Evolutionary conservation across 805 yeast species (phyloP).

Genomic region (Schwanniomyces sp.): DNA sequence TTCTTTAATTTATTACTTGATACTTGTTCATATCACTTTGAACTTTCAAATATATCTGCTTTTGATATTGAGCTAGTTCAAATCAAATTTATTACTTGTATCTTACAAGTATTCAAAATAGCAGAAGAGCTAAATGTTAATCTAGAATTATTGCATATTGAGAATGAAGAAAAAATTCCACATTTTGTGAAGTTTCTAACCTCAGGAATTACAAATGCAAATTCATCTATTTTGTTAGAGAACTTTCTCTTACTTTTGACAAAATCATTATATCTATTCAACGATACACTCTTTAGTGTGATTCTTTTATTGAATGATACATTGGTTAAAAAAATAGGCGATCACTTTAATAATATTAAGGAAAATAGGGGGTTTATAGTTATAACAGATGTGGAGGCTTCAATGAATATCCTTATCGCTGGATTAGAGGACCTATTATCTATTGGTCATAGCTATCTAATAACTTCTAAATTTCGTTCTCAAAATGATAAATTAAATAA

Average conservation of each 20-base stretch:
- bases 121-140: conserved; percentile 28
- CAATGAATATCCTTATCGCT: conserved; percentile 46
- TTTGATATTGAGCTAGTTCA: conserved; percentile 28
- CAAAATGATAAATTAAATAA: conserved; percentile 12
- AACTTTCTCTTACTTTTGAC: conserved; percentile 53
- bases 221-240: conserved; percentile 42
- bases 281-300: conserved; percentile 54
- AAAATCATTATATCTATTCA: conserved; percentile 50
- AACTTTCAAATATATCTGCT: conserved; percentile 6
- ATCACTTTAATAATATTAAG: conserved; percentile 27
- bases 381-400: conserved; percentile 36
- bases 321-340: conserved; percentile 39
- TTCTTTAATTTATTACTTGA: conserved; percentile 44
- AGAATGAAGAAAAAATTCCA: conserved; percentile 29
- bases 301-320: conserved; percentile 55
- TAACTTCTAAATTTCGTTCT: conserved; percentile 29
- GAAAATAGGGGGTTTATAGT: conserved; percentile 9
- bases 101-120: conserved; percentile 26
- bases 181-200: conserved; percentile 45
- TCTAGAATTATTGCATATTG: conserved; percentile 28
- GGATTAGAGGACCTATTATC: conserved; percentile 70
- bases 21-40: conserved; percentile 24
- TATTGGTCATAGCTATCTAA: conserved; percentile 54
- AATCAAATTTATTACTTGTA: conserved; percentile 23
- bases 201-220: conserved; percentile 47